Base-by-base conservation (phyloP, 2,329 filamentous ascomycete genomes). In the Purpureocillium lavendulum region DNA sequence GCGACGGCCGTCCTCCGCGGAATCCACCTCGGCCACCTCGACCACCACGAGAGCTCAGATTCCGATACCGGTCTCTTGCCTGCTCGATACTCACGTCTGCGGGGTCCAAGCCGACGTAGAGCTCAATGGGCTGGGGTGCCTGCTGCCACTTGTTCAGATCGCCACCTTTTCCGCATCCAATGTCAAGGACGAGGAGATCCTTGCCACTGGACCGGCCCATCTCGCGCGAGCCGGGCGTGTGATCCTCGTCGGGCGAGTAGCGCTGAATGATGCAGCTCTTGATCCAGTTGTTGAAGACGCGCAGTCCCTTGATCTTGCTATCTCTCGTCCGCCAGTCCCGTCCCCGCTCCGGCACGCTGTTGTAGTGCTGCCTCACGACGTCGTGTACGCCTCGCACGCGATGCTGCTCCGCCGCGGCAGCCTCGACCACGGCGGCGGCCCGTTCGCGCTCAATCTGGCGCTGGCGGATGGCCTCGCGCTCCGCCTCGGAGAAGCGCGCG, bases 211-310 rank as follows among this genome's bases (percentile, higher is more conserved):
- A 65, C 38, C 66, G 61, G 14, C 71, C 73, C 38, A 64, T 58
- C 53, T 77, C 72, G 45, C 71, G 67, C 33, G 73, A 77, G 30
- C 75, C 75, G 3, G 81, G 76, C 1, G 75, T 67, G 49, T 82
- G 81, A 44, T 86, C 80, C 59, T 90, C 84, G 47, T 82, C 80
- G 0, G 85, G 84, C 4, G 87, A 87, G 65, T 96, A 97, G 59
- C 95, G 96, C 58, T 97, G 89, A 50, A 98, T 97, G 50, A 97
- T 78, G 36, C 86, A 90, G 57, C 87, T 95, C 71, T 98, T 98
- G 65, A 98, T 77, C 92, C 92, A 98, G 62, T 98, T 98, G 67
- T 98, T 98, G 70, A 95, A 92, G 49, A 84, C 87, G 39, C 92
- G 80, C 39, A 98, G 69, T 1, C 92, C 92, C 65, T 94, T 95